Evolutionary conservation across 257 asterid genomes (phyloP), one percentile per base, ranked within the genome.

Genomic region (Rehmannia glutinosa): DNA sequence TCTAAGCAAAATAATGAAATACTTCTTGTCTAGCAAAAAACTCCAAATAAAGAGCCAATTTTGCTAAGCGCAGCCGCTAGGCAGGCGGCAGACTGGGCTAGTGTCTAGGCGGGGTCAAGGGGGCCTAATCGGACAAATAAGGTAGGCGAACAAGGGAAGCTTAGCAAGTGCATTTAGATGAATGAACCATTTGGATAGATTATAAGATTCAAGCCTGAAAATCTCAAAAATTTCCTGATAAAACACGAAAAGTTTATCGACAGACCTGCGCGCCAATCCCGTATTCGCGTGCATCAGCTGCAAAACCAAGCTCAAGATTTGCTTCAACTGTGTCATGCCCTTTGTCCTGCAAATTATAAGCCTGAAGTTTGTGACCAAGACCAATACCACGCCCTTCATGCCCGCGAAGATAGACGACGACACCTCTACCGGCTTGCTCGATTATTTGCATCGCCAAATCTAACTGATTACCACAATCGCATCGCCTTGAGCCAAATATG

Each of bases 291-390:
- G 91, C 83, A 82, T 91, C 96, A 19, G 93, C 95, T 4, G 93
- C 83, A 69, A 91, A 88, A 3, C 97, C 97, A 7, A 88, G 96
- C 74, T 88, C 84, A 30, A 91, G 82, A 79, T 91, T 91, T 15
- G 97, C 96, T 64, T 91, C 87, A 0, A 91, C 97, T 0, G 95
- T 91, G 77, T 91, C 97, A 68, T 86, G 97, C 51, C 96, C 96
- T 62, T 76, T 53, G 62, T 91, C 97, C 71, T 88, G 96, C 77
- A 91, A 65, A 68, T 88, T 88, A 71, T 88, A 91, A 13, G 97
- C 97, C 76, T 63, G 83, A 69, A 88, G 92, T 62, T 88, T 91
- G 71, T 86, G 91, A 5, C 93, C 93, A 6, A 91, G 91, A 28
- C 95, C 95, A 30, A 88, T 88, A 5, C 95, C 97, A 27, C 97